Conservation (phyloP, 352 stramenopile species). For the Phytopythium helicoides region DNA sequence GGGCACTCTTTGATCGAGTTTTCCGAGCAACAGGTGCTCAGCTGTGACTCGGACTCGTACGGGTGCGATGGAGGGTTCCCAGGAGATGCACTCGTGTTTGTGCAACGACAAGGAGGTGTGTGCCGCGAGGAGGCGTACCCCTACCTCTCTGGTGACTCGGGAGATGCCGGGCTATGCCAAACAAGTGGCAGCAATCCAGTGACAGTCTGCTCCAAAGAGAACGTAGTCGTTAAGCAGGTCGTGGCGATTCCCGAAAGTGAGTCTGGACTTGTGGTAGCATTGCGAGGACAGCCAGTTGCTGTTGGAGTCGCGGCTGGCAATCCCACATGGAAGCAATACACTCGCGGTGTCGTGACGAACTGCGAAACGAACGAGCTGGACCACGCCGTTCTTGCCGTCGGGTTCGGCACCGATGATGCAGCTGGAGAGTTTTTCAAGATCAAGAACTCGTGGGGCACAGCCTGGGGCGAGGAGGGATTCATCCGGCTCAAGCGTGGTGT, state of each 20-base stretch:
- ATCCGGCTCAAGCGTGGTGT: slow-evolving; percentile 90
- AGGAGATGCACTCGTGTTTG: slow-evolving; percentile 88
- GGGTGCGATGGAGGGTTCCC: slow-evolving; percentile 90
- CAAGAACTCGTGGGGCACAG: slow-evolving; percentile 96
- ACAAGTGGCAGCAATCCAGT: neutral
- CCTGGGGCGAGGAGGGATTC: slow-evolving; percentile 93
- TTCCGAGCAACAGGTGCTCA: slow-evolving; percentile 92
- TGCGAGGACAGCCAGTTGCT: slow-evolving; percentile 91
- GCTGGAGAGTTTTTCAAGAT: slow-evolving; percentile 90
- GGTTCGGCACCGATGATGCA: slow-evolving; percentile 74
- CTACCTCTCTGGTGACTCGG: slow-evolving; percentile 66
- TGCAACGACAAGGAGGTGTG: slow-evolving; percentile 77
- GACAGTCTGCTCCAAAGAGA: slow-evolving; percentile 26
- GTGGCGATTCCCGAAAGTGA: slow-evolving; percentile 77
- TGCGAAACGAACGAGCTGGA: slow-evolving; percentile 91
- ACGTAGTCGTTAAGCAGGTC: slow-evolving; percentile 35
- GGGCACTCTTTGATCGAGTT: slow-evolving; percentile 73
- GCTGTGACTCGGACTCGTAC: slow-evolving; percentile 82
- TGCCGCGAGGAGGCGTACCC: slow-evolving; percentile 73
- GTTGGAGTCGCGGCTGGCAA: slow-evolving; percentile 95
- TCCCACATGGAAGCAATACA: slow-evolving; percentile 97
- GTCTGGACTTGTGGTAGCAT: slow-evolving; percentile 73
- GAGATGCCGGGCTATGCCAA: slow-evolving; percentile 28
- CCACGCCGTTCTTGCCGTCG: slow-evolving; percentile 96
- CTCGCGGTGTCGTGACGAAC: slow-evolving; percentile 83